Evolutionary conservation across 306 rosid species (phyloP), one percentile per base, ranked within the genome.

Genomic region (Trifolium subterraneum): DNA sequence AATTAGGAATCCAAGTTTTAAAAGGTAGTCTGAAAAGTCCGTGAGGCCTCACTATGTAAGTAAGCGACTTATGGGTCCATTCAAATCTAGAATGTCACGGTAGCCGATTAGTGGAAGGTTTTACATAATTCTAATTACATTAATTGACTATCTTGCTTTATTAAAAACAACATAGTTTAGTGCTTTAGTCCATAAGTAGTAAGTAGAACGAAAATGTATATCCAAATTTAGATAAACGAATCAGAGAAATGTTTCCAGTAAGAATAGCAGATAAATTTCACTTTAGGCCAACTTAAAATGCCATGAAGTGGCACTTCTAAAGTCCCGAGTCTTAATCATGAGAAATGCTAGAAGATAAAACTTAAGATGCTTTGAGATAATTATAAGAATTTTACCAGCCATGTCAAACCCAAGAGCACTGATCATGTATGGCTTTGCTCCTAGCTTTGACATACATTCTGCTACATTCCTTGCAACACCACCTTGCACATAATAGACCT

Each of bases 391-490:
- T 39, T 80, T 81, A 87, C 98, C 98, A 33, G 96, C 86, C 96
- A 91, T 84, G 77, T 94, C 97, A 74, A 68, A 80, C 31, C 98
- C 97, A 13, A 91, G 58, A 36, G 90, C 96, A 81, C 97, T 94
- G 71, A 94, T 91, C 88, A 94, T 85, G 76, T 78, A 90, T 56
- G 93, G 96, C 66, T 81, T 91, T 71, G 87, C 84, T 80, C 93
- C 96, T 22, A 94, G 88, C 85, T 88, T 94, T 64, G 90, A 84
- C 92, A 94, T 87, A 79, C 98, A 94, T 68, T 91, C 98, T 9
- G 93, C 97, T 48, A 94, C 84, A 77, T 94, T 94, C 85, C 98
- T 92, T 16, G 91, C 98, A 54, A 94, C 97, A 7, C 97, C 98
- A 79, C 98, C 98, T 55, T 82, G 82, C 31, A 84, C 72, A 73